Conservation (phyloP, 345 rosid species). For the Citrus inodora region DNA sequence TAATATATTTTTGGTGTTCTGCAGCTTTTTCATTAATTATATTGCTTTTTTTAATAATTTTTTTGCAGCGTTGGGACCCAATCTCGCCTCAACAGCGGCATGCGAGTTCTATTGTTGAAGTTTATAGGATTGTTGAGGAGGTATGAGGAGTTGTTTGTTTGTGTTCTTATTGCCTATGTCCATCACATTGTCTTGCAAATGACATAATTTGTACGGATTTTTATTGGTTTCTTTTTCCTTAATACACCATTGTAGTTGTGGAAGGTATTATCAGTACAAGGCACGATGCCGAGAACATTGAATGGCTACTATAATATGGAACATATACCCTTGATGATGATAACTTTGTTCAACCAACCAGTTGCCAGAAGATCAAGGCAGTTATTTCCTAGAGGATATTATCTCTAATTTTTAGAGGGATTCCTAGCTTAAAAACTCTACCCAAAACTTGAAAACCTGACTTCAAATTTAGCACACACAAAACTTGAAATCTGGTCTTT, state of each 20-base stretch:
- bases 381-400: not conserved
- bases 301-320: not conserved
- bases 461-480: no score
- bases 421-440: not conserved
- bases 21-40: not conserved
- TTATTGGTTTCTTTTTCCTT: not conserved
- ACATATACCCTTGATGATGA: not conserved
- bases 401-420: not conserved
- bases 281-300: not conserved
- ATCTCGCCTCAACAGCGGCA: conserved; percentile 93
- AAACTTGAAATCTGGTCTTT: no score
- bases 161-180: not conserved
- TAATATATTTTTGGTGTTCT: not conserved
- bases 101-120: conserved; percentile 95
- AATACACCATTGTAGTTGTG: not conserved
- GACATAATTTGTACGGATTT: not conserved
- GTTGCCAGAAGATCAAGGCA: not conserved
- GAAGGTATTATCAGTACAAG: not conserved
- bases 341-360: not conserved
- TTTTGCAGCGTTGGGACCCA: conserved; percentile 83
- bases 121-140: conserved; percentile 97
- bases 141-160: conserved; percentile 28
- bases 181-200: not conserved
- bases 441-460: no score
- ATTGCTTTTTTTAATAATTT: not conserved